phyloP scores from a whole-genome alignment of 306 rosid genomes.

The Alnus glutinosa region DNA sequence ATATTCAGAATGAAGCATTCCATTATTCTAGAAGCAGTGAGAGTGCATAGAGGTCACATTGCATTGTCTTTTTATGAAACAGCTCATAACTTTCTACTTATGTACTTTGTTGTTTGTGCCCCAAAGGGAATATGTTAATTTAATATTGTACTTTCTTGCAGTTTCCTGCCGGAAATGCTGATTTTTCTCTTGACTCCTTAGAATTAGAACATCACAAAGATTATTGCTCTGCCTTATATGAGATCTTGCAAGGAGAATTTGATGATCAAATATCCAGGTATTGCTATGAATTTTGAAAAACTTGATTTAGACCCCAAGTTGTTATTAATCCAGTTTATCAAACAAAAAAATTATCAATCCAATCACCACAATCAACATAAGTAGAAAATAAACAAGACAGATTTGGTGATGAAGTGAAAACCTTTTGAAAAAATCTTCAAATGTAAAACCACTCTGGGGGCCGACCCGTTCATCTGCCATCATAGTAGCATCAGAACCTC shows the following conservation, averaged over 20 bases:
- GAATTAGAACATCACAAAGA: conserved; percentile 72
- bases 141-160: conserved; percentile 37
- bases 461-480: no score
- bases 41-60: background rate
- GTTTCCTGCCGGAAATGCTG: conserved; percentile 74
- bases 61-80: background rate
- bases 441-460: no score
- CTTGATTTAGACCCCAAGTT: background rate
- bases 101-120: conserved; percentile 1
- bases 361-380: no score
- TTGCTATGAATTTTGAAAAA: background rate
- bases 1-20: background rate
- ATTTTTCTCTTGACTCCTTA: conserved; percentile 52
- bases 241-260: conserved; percentile 65
- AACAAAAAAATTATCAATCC: no score
- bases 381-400: no score
- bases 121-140: background rate
- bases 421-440: no score
- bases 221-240: conserved; percentile 71
- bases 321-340: background rate
- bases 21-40: conserved; percentile 4
- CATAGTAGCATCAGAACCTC: no score
- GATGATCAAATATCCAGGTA: conserved; percentile 67
- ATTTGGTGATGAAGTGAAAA: no score
- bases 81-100: background rate